A percentile compares a stretch with the other conserved stretches of the same genome.
Conservation (phyloP, 352 stramenopile genomes). For the Phytopythium cucurbitacearum region DNA sequence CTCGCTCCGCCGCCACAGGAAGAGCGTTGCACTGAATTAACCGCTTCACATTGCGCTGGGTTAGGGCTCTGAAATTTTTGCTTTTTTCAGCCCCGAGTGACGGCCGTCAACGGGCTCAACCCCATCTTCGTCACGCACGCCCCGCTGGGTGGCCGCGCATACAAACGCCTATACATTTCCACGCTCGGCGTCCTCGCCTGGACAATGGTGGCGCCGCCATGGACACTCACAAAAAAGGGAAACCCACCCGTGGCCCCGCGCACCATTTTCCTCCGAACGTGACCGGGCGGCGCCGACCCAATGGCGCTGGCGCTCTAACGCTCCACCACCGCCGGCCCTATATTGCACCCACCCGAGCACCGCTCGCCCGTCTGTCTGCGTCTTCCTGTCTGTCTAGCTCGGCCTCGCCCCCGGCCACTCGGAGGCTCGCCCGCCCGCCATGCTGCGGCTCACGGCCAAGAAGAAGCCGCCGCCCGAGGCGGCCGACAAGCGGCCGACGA, state of each 20-base stretch:
- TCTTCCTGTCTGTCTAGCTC: no score
- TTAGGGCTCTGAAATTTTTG: conserved; percentile 80
- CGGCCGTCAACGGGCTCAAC: not conserved
- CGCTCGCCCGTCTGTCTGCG: no score
- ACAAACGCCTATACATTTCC: conserved; percentile 4
- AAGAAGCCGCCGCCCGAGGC: conserved; percentile 1
- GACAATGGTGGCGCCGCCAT: not conserved
- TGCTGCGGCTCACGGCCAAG: not conserved
- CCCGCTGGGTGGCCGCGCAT: not conserved
- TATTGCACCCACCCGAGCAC: not conserved
- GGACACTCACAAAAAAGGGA: conserved; percentile 1
- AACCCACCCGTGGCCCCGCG: not conserved
- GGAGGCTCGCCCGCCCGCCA: no score
- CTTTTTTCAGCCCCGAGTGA: conserved; percentile 2
- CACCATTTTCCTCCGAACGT: no score
- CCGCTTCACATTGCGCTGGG: conserved; percentile 5
- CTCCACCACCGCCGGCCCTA: not conserved
- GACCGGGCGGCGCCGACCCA: not conserved
- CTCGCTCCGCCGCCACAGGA: no score
- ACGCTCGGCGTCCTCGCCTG: not conserved
- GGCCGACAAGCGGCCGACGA: conserved; percentile 4
- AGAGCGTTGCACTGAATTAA: conserved; percentile 13
- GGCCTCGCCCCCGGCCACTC: no score
- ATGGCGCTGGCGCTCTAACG: conserved; percentile 7
- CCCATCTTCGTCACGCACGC: not conserved